A percentile compares a stretch with the other conserved stretches of the same genome.
phyloP scores from a whole-genome alignment of 2,329 filamentous ascomycete genomes.

The Venturiaceae sp. region DNA sequence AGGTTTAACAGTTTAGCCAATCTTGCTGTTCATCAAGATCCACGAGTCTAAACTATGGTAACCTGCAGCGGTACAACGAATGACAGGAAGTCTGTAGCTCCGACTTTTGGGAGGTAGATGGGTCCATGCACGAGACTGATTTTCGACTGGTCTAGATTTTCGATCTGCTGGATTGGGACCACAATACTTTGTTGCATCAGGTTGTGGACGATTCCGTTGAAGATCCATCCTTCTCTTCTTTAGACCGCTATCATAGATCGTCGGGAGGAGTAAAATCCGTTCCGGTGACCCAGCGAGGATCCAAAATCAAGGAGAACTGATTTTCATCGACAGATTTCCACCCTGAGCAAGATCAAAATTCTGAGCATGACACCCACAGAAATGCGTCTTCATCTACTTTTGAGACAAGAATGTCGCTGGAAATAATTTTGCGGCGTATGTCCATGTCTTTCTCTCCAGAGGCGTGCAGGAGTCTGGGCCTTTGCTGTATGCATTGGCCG shows the following conservation, averaged over 20 bases:
- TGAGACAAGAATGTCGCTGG: no score
- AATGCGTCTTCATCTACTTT: no score
- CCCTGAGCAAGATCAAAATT: no score
- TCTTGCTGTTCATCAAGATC: not conserved
- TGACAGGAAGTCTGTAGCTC: not conserved
- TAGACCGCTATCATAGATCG: no score
- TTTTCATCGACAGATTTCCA: no score
- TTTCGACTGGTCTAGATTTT: not conserved
- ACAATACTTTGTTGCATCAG: not conserved
- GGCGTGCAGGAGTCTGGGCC: not conserved
- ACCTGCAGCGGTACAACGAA: not conserved
- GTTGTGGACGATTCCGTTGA: not conserved
- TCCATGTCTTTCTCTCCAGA: no score
- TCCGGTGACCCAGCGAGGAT: no score
- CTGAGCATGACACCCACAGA: no score
- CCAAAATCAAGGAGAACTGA: no score
- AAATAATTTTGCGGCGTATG: no score
- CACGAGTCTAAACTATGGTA: not conserved
- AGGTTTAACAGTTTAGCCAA: no score
- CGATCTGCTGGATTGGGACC: not conserved
- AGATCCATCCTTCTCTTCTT: not conserved
- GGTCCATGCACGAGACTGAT: not conserved
- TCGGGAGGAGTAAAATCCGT: no score
- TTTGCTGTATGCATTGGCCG: not conserved
- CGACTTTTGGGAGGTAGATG: not conserved